Evolutionary conservation across 139 green algal species (phyloP).

Genomic region (Monoraphidium neglectum): DNA sequence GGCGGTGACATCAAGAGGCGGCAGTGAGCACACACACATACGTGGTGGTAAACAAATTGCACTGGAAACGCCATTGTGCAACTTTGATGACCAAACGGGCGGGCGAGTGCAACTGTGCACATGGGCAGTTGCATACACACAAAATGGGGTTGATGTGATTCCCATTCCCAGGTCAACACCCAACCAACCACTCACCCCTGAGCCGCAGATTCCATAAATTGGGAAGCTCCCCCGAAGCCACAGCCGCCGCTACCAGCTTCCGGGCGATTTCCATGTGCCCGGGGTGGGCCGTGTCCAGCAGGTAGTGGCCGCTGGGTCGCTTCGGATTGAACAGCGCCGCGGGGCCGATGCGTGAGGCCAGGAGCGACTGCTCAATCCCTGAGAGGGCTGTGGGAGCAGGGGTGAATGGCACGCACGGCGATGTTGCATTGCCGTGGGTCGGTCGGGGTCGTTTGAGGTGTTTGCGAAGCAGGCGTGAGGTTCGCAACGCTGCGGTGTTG

Average conservation of each 20-base stretch:
- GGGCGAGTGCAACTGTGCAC: too few relatives aligned
- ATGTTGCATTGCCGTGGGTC: not conserved
- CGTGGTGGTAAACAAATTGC: too few relatives aligned
- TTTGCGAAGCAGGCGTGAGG: too few relatives aligned
- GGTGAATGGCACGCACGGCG: not conserved
- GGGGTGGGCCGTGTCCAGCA: conserved; percentile 59
- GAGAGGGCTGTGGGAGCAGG: conserved; percentile 21
- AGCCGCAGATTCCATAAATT: conserved; percentile 74
- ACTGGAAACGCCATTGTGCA: too few relatives aligned
- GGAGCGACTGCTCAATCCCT: conserved; percentile 39
- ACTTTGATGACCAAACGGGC: too few relatives aligned
- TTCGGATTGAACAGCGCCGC: conserved; percentile 27
- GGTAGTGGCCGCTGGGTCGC: conserved; percentile 54
- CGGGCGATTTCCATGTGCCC: conserved; percentile 54
- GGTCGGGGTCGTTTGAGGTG: not conserved
- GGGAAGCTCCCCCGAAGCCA: conserved; percentile 42
- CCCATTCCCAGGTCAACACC: too few relatives aligned
- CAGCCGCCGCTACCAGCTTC: conserved; percentile 57
- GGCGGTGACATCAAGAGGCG: too few relatives aligned
- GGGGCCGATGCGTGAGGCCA: conserved; percentile 36
- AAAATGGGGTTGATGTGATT: too few relatives aligned
- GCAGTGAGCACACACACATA: too few relatives aligned
- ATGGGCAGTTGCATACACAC: too few relatives aligned
- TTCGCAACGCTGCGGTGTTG: too few relatives aligned
- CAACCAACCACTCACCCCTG: conserved; percentile 20